Evolutionary conservation across 1,139 yeast species (phyloP).

Genomic region (Lodderomyces orthopsilosis): DNA sequence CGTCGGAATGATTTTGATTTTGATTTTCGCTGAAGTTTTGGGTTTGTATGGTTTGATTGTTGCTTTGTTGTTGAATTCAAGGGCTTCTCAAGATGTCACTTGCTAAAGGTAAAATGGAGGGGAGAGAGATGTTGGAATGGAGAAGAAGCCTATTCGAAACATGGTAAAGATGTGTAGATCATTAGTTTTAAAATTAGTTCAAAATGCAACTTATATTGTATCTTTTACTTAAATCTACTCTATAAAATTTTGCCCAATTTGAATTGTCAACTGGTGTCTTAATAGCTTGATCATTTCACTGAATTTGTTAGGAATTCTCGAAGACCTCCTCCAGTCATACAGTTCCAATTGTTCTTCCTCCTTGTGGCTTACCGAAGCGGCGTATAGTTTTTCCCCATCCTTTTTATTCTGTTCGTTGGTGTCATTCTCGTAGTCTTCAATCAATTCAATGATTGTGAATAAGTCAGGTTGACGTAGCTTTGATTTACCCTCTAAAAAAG

Average conservation of each 20-base stretch:
- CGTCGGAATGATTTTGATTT: constrained; percentile 89
- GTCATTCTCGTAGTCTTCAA: constrained; percentile 46
- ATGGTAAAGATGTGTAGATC: background rate
- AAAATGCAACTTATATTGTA: background rate
- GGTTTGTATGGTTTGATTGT: constrained; percentile 97
- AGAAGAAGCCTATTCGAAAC: too few species aligned
- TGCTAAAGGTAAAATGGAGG: constrained; percentile 46
- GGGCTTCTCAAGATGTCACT: constrained; percentile 87
- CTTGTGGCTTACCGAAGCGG: constrained; percentile 26
- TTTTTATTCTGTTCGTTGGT: constrained; percentile 21
- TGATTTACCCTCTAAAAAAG: constrained; percentile 31
- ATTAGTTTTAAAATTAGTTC: background rate
- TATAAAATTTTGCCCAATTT: constrained; percentile 42
- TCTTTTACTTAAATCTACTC: constrained; percentile 5
- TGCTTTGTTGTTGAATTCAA: constrained; percentile 93
- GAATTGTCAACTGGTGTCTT: constrained; percentile 32
- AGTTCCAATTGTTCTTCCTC: constrained; percentile 11
- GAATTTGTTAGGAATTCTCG: constrained; percentile 9
- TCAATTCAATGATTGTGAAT: constrained; percentile 44
- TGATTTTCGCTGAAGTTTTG: constrained; percentile 96
- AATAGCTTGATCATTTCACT: constrained; percentile 19
- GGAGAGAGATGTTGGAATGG: background rate
- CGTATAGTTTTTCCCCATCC: constrained; percentile 34
- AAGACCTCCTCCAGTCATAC: constrained; percentile 37
- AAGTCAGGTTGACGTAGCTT: constrained; percentile 43